Conservation (phyloP, 257 asterid species). For the Forsythia viridissima region DNA sequence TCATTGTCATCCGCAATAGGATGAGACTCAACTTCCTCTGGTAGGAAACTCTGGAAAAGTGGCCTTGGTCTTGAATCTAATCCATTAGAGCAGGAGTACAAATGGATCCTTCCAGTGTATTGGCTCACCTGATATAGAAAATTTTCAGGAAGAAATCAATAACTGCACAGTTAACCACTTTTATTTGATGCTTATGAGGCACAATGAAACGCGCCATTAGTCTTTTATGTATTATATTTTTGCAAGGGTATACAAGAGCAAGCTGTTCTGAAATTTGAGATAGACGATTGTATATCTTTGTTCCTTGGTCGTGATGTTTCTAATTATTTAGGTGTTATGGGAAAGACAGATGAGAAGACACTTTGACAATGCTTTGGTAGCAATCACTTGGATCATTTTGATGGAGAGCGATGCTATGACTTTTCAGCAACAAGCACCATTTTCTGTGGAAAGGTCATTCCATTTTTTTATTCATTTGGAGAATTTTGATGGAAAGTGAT, state of each 20-base stretch:
- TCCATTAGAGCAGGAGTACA: conserved; percentile 76
- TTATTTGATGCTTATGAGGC: background rate
- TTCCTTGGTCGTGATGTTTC: background rate
- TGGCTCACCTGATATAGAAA: conserved; percentile 71
- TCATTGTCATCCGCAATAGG: conserved; percentile 34
- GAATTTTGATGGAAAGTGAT: too few relatives aligned
- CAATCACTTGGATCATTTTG: background rate
- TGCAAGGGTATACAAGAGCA: background rate
- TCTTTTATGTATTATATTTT: background rate
- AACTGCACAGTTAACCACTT: background rate
- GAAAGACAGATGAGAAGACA: background rate
- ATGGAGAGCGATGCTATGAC: background rate
- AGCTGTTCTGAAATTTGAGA: background rate
- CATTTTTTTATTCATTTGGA: too few relatives aligned
- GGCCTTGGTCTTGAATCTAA: conserved; percentile 82
- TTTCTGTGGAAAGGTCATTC: background rate
- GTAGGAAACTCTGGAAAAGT: conserved; percentile 75
- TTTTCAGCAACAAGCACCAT: background rate
- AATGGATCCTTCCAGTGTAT: conserved; percentile 91
- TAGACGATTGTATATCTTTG: background rate
- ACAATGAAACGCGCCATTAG: background rate
- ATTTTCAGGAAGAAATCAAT: conserved; percentile 17
- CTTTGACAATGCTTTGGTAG: background rate
- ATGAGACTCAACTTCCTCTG: conserved; percentile 64
- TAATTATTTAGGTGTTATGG: background rate